Evolutionary conservation across 129 eudicot species (phyloP).

Genomic region (Saussurea involucrata): DNA sequence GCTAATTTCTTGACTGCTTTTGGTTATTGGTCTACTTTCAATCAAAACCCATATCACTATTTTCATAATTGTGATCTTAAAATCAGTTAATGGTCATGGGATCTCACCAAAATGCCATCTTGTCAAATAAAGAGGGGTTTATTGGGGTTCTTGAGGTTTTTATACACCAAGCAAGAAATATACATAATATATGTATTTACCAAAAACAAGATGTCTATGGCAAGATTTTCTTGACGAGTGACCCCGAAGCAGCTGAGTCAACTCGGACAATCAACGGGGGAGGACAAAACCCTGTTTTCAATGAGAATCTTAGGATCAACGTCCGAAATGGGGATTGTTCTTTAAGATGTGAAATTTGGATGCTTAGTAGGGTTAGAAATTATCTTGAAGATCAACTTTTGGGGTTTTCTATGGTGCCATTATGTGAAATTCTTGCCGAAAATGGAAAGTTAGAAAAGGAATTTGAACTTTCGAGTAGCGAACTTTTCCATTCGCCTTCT

Average conservation of each 20-base stretch:
- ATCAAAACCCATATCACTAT: background rate
- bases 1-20: background rate
- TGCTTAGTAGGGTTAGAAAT: conserved; percentile 44
- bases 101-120: conserved; percentile 13
- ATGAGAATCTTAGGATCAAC: conserved; percentile 34
- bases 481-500: conserved; percentile 36
- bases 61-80: background rate
- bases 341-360: conserved; percentile 48
- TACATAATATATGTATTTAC: conserved; percentile 45
- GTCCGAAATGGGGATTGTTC: conserved; percentile 33
- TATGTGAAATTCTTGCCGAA: conserved; percentile 27
- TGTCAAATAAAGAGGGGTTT: conserved; percentile 20
- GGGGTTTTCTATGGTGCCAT: conserved; percentile 40
- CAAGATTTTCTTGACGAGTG: conserved; percentile 43
- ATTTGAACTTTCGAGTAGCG: conserved; percentile 34
- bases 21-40: background rate
- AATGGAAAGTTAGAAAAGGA: conserved; percentile 39
- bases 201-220: conserved; percentile 56
- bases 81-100: conserved; percentile 6
- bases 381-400: conserved; percentile 58
- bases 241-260: conserved; percentile 31
- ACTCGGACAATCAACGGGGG: conserved; percentile 42
- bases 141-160: conserved; percentile 45
- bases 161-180: conserved; percentile 48
- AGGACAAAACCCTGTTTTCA: conserved; percentile 47